Percentiles rank a stretch among this genome's conserved stretches.
These are phyloP conservation scores for Typha latifolia DNA, from an alignment of 176 grass and related monocot genomes.

Conservation along the genomic window DNA sequence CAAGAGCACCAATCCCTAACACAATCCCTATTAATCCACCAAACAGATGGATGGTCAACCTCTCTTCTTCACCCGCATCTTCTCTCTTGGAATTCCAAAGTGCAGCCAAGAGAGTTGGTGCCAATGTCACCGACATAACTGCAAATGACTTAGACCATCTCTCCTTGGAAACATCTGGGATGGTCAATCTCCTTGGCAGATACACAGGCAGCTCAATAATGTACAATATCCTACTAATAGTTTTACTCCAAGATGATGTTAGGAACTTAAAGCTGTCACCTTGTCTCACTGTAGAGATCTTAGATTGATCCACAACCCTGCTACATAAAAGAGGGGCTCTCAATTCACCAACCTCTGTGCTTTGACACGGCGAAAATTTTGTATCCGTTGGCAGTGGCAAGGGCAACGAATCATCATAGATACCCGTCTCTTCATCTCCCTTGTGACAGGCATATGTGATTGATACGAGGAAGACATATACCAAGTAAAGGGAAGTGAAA, in stretches of 20 bases:
- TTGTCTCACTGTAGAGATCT: not conserved
- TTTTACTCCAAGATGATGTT: not conserved
- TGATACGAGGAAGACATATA: slow-evolving; percentile 52
- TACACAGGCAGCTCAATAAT: slow-evolving; percentile 34
- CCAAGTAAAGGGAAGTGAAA: slow-evolving; percentile 48
- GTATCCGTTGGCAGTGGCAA: slow-evolving; percentile 1
- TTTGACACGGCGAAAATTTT: not conserved
- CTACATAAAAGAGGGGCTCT: slow-evolving; percentile 18
- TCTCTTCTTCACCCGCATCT: not conserved
- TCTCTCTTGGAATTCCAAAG: slow-evolving; percentile 34
- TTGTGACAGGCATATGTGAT: slow-evolving; percentile 23
- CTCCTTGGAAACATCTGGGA: slow-evolving; percentile 51
- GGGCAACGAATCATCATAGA: not conserved
- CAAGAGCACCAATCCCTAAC: slow-evolving; percentile 22
- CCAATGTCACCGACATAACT: slow-evolving; percentile 36
- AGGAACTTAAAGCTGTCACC: not conserved
- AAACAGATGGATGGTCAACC: slow-evolving; percentile 10
- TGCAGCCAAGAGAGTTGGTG: slow-evolving; percentile 34
- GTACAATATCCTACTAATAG: not conserved
- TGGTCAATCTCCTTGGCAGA: slow-evolving; percentile 51
- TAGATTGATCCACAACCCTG: not conserved
- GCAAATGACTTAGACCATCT: slow-evolving; percentile 55
- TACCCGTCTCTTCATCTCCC: slow-evolving; percentile 11
- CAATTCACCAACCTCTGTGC: slow-evolving; percentile 12
- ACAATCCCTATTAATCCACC: slow-evolving; percentile 11